Conservation (phyloP, 805 yeast species). For the Barnettozyma populi region DNA sequence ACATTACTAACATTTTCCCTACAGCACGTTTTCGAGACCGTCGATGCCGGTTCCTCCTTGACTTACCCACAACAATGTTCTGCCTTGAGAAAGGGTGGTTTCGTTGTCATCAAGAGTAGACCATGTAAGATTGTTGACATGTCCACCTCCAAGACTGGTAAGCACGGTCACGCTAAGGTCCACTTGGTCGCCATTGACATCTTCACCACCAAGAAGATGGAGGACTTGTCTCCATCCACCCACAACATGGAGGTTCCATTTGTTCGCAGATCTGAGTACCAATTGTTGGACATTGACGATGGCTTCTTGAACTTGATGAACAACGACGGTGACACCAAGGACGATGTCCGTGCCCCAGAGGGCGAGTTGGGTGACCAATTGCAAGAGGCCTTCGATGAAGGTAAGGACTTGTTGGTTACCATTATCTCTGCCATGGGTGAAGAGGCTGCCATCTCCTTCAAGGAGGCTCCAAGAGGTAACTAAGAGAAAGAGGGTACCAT, state of each 20-base stretch:
- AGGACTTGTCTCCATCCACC: constrained; percentile 99
- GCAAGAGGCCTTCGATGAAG: constrained; percentile 92
- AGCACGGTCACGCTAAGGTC: constrained; percentile 99
- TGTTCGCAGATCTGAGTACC: constrained; percentile 93
- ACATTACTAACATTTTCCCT: constrained; percentile 1
- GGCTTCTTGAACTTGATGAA: constrained; percentile 97
- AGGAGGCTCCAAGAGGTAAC: constrained; percentile 84
- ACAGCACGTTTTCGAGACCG: constrained; percentile 93
- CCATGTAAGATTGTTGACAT: constrained; percentile 99
- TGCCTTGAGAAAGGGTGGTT: constrained; percentile 99
- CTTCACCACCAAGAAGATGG: constrained; percentile 98
- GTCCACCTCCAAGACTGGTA: constrained; percentile 99
- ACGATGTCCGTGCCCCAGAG: constrained; percentile 97
- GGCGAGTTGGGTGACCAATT: constrained; percentile 94
- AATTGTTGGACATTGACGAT: constrained; percentile 96
- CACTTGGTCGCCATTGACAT: constrained; percentile 98
- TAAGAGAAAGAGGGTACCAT: neutral
- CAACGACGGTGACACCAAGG: constrained; percentile 97
- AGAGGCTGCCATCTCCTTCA: constrained; percentile 98
- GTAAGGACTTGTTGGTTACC: constrained; percentile 96
- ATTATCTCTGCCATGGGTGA: constrained; percentile 98
- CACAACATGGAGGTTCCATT: constrained; percentile 99
- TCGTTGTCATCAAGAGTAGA: constrained; percentile 97
- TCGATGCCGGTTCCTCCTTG: constrained; percentile 97
- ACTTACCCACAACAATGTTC: constrained; percentile 99